Evolutionary conservation across 495 filamentous ascomycete species (phyloP).

Genomic region (Diplogelasinospora grovesii): DNA sequence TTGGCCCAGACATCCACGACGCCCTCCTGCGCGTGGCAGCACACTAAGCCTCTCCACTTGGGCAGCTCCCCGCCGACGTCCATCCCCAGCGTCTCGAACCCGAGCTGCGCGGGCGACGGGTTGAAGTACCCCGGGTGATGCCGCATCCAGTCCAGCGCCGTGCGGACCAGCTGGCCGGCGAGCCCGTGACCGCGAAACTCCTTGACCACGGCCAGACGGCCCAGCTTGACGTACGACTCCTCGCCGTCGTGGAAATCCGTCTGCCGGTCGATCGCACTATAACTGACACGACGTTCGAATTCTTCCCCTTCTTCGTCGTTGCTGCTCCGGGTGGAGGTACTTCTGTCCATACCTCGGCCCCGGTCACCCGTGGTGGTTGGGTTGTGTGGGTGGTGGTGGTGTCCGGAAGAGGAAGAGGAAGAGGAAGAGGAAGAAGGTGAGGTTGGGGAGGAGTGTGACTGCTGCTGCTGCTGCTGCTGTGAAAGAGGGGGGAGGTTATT

Average conservation of each 20-base stretch:
- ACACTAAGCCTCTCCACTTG: conserved; percentile 61
- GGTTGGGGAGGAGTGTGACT: too few relatives aligned
- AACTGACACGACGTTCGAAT: too few relatives aligned
- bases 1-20: conserved; percentile 54
- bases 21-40: conserved; percentile 65
- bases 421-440: too few relatives aligned
- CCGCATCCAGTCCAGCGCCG: conserved; percentile 55
- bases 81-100: conserved; percentile 28
- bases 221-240: conserved; percentile 73
- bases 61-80: conserved; percentile 26
- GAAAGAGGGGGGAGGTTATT: too few relatives aligned
- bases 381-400: too few relatives aligned
- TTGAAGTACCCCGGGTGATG: conserved; percentile 48
- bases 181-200: conserved; percentile 59
- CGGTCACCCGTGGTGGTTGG: too few relatives aligned
- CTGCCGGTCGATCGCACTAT: conserved; percentile 28
- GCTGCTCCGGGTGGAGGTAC: too few relatives aligned
- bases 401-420: too few relatives aligned
- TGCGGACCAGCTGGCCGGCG: conserved; percentile 54
- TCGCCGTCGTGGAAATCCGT: conserved; percentile 46
- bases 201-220: conserved; percentile 61
- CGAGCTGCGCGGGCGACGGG: conserved; percentile 39
- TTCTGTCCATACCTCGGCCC: too few relatives aligned
- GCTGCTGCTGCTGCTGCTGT: too few relatives aligned
- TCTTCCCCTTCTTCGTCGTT: too few relatives aligned